Evolutionary conservation across 179 eudicot genomes (phyloP), one percentile per base, ranked within the genome.

Genomic region (Silene noctiflora): DNA sequence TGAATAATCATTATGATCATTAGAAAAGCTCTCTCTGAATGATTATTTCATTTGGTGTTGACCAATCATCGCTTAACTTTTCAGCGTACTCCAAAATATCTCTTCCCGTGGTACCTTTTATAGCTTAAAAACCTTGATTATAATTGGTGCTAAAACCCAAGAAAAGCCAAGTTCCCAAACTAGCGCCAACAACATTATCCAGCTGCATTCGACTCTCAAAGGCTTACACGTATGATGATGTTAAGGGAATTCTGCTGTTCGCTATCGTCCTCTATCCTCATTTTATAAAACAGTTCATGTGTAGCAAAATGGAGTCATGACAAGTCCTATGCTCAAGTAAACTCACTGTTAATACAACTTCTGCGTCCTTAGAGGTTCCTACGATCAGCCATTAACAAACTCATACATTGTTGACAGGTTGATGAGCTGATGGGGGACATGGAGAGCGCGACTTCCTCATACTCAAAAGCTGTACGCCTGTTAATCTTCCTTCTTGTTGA

Each of bases 391-490:
- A 70, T 10, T 70, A 58, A 70, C 39, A 51, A 3, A 24, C 61
- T 70, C 33, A 24, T 70, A 48, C 53, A 60, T 53, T 71, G 46
- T 71, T 84, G 82, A 76, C 91, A 91, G 97, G 92, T 94, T 31
- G 97, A 94, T 44, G 98, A 94, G 82, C 91, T 87, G 73, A 89
- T 94, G 97, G 97, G 91, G 16, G 72, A 81, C 48, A 78, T 78
- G 64, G 94, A 86, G 71, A 85, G 77, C 46, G 96, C 98, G 31
- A 88, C 85, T 31, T 71, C 74, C 14, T 81, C 68, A 44, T 94
- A 94, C 71, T 84, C 96, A 67, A 92, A 89, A 82, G 94, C 97
- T 20, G 90, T 87, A 73, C 87, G 83, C 39, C 79, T 94, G 73
- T 83, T 94, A 60, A 73, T 55, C 44, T 94, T 94, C 82, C 94